Conservation (phyloP, 2,329 filamentous ascomycete genomes). For the Fusarium coicis region DNA sequence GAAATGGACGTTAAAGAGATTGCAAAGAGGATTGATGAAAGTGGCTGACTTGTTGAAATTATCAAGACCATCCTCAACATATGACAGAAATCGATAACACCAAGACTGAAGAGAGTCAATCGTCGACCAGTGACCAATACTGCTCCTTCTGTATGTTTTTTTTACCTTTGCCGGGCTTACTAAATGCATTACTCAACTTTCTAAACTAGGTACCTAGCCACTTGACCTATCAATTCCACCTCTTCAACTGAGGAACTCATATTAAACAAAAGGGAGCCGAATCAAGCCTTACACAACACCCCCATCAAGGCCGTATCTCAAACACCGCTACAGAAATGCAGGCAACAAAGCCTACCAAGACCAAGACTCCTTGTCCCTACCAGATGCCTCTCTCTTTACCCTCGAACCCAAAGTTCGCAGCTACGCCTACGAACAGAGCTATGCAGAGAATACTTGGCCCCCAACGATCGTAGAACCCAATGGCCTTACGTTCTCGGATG, state of each 20-base stretch:
- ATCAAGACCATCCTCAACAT: background rate
- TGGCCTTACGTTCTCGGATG: constrained; percentile 84
- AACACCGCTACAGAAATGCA: constrained; percentile 12
- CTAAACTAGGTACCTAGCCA: background rate
- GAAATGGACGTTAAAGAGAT: background rate
- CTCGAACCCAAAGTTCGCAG: constrained; percentile 83
- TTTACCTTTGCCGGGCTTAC: background rate
- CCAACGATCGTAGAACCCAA: constrained; percentile 90
- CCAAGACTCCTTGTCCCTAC: constrained; percentile 46
- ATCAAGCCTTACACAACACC: constrained; percentile 8
- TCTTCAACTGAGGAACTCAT: background rate
- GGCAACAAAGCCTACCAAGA: constrained; percentile 3
- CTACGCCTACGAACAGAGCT: constrained; percentile 78
- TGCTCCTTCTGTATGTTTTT: background rate
- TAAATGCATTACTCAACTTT: background rate
- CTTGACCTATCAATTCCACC: constrained; percentile 2
- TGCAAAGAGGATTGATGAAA: background rate
- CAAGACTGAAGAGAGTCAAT: background rate
- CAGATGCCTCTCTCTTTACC: constrained; percentile 69
- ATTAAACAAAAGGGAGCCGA: constrained; percentile 5
- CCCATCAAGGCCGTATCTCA: background rate
- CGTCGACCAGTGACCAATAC: constrained; percentile 4
- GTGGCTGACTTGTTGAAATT: background rate
- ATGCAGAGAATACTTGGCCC: constrained; percentile 83
- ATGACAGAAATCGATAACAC: background rate